Percentiles rank a stretch among this genome's conserved stretches.
Conservation (phyloP, 108 stramenopile genomes). For the Epithemia pelagica region DNA sequence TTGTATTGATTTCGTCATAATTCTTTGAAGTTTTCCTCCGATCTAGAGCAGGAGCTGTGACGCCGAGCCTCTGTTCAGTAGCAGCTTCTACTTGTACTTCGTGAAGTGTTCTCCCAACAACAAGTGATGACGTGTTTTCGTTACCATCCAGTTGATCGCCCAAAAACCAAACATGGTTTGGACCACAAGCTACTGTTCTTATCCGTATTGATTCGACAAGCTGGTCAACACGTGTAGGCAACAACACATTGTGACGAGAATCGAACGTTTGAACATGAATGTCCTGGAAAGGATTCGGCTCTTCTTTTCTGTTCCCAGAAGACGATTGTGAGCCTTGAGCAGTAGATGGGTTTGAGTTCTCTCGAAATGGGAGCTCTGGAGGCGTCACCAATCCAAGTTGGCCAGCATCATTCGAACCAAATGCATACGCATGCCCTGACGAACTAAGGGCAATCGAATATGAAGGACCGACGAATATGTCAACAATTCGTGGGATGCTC, state of each 20-base stretch:
- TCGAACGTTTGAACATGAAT: slow-evolving; percentile 17
- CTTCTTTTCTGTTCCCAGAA: too few species aligned
- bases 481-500: slow-evolving; percentile 37
- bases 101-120: background rate
- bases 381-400: slow-evolving; percentile 50
- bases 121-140: background rate
- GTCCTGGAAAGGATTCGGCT: too few species aligned
- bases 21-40: too few species aligned
- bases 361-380: slow-evolving; percentile 28
- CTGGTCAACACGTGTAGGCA: slow-evolving; percentile 10
- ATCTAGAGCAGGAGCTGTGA: background rate
- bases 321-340: too few species aligned
- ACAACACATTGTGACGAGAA: slow-evolving; percentile 18
- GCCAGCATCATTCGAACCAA: slow-evolving; percentile 74
- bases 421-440: slow-evolving; percentile 67
- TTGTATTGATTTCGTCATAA: too few species aligned
- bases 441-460: slow-evolving; percentile 69
- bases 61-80: background rate
- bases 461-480: slow-evolving; percentile 59
- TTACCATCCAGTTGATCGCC: background rate
- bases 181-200: slow-evolving; percentile 2
- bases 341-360: too few species aligned
- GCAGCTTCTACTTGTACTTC: background rate
- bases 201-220: background rate
- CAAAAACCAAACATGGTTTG: slow-evolving; percentile 11